Evolutionary conservation across 1,284 basidiomycete genomes (phyloP), one percentile per base, ranked within the genome.

Genomic region (Exobasidium cylindrosporum): DNA sequence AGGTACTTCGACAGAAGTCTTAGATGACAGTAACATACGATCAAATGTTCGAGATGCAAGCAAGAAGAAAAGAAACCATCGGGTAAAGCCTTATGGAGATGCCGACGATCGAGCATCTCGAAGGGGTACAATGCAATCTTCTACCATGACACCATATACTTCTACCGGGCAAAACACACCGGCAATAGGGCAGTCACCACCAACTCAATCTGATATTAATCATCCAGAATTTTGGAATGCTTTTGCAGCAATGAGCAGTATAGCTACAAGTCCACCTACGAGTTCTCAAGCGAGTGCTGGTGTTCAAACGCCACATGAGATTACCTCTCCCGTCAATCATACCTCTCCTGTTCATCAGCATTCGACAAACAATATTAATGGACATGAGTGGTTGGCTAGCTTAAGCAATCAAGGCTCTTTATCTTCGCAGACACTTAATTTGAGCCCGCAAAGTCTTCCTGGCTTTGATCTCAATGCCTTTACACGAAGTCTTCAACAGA

Each of bases 51-150:
- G 21, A 21, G 47, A 50, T 4, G 14, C 47, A 14, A 55, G 32
- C 21, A 5, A 13, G 17, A 44, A 29, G 53, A n/a, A 44, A 29
- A 26, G 52, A 23, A 68, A 67, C 46, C 64, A 71, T 24, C 65
- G 75, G 11, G 63, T 68, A 28, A 77, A 77, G 52, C 75, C 75
- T 1, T 77, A 77, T 56, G 69, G 69, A 24, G 65, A 69, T 43
- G 40, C 23, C 1, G 49, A 23, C 23, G 46, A 55, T 13, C 46
- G 50, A 30, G 57, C 32, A n/a, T 21, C 32, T 17, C 23, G 68
- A 43, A 70, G 67, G 40, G 68, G 66, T 5, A 64, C 66, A 68
- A 28, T 43, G 26, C 10, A n/a, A 54, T 65, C 4, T 65, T 70
- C 47, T 65, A 17, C 67, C 63, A 72, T 68, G 70, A 69, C 68